These are phyloP conservation scores for Cyclotella sp. DNA, from an alignment of 108 stramenopile genomes.

Conservation along the genomic window DNA sequence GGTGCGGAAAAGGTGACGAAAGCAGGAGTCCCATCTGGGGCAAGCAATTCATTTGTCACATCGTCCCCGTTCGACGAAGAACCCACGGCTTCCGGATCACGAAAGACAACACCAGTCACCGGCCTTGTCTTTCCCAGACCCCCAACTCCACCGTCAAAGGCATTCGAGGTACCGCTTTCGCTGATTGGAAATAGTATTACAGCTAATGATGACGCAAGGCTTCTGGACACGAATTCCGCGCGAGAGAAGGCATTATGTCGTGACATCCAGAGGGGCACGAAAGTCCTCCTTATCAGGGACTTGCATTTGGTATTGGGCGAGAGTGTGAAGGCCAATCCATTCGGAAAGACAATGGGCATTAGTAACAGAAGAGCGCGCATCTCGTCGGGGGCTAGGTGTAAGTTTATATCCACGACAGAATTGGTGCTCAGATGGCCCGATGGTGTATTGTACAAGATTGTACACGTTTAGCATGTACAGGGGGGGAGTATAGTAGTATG, in stretches of 20 bases:
- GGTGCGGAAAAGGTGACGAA: slow-evolving; percentile 45
- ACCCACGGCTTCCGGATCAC: slow-evolving; percentile 37
- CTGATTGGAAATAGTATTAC: neutral
- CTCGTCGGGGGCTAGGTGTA: too few relatives aligned
- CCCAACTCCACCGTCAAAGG: slow-evolving; percentile 84
- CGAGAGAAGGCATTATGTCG: neutral
- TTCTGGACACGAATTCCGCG: slow-evolving; percentile 19
- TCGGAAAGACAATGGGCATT: neutral
- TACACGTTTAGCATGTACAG: too few relatives aligned
- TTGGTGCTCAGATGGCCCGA: too few relatives aligned
- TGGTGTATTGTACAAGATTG: too few relatives aligned
- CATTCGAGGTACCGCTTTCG: slow-evolving; percentile 20
- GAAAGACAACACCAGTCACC: slow-evolving; percentile 76
- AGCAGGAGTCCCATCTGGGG: slow-evolving; percentile 48
- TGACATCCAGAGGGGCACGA: neutral
- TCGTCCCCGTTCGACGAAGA: slow-evolving; percentile 29
- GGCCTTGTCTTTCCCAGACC: slow-evolving; percentile 88
- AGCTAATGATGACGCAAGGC: slow-evolving; percentile 8
- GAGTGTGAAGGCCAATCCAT: slow-evolving; percentile 7
- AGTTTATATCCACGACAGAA: too few relatives aligned
- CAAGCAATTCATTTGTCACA: slow-evolving; percentile 43
- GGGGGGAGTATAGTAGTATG: too few relatives aligned
- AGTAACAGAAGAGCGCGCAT: neutral
- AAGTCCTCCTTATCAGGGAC: neutral
- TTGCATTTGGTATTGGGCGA: neutral